A percentile compares a stretch with the other conserved stretches of the same genome.
Evolutionary conservation across 1,284 basidiomycete species (phyloP).

Genomic region (Tremellales sp.): DNA sequence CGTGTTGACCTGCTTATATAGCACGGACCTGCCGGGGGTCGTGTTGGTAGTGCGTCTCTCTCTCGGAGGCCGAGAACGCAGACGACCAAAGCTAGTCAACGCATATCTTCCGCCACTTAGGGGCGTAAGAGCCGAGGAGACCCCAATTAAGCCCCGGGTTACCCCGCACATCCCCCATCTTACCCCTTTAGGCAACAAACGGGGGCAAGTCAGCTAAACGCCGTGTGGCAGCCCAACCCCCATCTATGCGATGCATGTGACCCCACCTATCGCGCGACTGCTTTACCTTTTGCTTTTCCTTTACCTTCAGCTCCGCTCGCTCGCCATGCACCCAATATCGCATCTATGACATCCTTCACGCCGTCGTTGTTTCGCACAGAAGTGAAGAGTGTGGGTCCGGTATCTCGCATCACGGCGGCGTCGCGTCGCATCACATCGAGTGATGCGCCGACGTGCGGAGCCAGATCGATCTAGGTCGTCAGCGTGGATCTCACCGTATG

Average conservation of each 20-base stretch:
- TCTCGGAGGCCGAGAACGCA: not conserved
- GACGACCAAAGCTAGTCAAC: not conserved
- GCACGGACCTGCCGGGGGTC: no score
- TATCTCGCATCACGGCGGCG: slow-evolving; percentile 85
- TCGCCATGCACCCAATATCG: slow-evolving; percentile 83
- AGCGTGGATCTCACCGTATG: not conserved
- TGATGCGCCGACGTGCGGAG: slow-evolving; percentile 86
- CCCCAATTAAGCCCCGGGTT: not conserved
- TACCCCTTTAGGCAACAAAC: not conserved
- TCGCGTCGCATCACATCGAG: slow-evolving; percentile 93
- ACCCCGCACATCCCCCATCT: not conserved
- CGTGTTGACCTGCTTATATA: no score
- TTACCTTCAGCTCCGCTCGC: slow-evolving; percentile 51
- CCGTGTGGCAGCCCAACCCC: no score
- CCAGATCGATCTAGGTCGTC: slow-evolving; percentile 76
- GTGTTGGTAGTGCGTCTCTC: not conserved
- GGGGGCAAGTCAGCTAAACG: no score
- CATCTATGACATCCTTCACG: slow-evolving; percentile 73
- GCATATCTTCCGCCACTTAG: not conserved
- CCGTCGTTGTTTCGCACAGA: slow-evolving; percentile 77
- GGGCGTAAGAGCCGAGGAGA: not conserved
- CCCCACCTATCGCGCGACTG: not conserved
- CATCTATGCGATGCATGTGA: no score
- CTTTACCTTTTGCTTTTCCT: slow-evolving; percentile 28
- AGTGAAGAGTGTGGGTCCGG: slow-evolving; percentile 89